Evolutionary conservation across 257 asterid genomes (phyloP).

Genomic region (Penstemon barbatus): DNA sequence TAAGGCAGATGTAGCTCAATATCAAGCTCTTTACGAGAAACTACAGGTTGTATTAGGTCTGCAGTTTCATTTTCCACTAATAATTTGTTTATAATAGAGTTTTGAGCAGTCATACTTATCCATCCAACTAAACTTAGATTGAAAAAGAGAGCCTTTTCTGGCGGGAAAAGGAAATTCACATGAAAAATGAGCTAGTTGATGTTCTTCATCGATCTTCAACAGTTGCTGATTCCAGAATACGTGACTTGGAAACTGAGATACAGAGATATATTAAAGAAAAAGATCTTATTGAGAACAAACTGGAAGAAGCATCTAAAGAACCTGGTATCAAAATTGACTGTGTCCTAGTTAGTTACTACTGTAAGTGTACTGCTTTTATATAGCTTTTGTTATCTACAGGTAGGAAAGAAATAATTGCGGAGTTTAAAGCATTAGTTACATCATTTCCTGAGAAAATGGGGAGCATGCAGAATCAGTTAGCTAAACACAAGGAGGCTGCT

Average conservation of each 20-base stretch:
- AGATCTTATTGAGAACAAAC: slow-evolving; percentile 55
- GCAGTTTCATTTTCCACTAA: slow-evolving; percentile 34
- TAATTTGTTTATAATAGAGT: slow-evolving; percentile 20
- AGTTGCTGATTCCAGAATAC: slow-evolving; percentile 66
- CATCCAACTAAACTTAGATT: slow-evolving; percentile 46
- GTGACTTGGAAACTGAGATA: slow-evolving; percentile 70
- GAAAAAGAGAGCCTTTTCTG: slow-evolving; percentile 84
- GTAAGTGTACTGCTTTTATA: slow-evolving; percentile 13
- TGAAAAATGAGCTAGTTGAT: slow-evolving; percentile 81
- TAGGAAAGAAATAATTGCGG: slow-evolving; percentile 80
- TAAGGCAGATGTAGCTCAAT: slow-evolving; percentile 63
- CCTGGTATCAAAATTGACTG: slow-evolving; percentile 50
- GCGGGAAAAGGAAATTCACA: slow-evolving; percentile 74
- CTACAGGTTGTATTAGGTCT: slow-evolving; percentile 75
- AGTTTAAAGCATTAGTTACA: slow-evolving; percentile 77
- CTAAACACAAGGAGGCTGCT: slow-evolving; percentile 78
- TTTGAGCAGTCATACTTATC: slow-evolving; percentile 25
- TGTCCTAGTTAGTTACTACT: not conserved
- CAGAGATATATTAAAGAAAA: slow-evolving; percentile 54
- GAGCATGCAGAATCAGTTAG: slow-evolving; percentile 78
- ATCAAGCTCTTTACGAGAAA: slow-evolving; percentile 80
- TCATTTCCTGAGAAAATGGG: slow-evolving; percentile 94
- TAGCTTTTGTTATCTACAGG: slow-evolving; percentile 52
- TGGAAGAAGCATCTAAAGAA: slow-evolving; percentile 77
- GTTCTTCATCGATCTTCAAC: slow-evolving; percentile 72